phyloP scores from a whole-genome alignment of 768 basidiomycete species.

The Psilocybe azurescens region DNA sequence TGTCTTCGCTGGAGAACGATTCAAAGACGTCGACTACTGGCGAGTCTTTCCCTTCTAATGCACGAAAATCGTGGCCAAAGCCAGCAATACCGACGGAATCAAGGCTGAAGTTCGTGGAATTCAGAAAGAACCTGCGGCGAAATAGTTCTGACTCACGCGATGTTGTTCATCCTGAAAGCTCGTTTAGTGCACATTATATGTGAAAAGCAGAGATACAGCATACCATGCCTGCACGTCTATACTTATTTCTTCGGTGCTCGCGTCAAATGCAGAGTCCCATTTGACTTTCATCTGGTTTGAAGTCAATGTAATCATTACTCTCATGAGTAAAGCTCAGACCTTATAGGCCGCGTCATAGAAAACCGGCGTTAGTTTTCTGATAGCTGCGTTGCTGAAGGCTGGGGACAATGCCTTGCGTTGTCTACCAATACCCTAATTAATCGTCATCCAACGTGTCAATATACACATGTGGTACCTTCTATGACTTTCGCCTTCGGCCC shows the following conservation, averaged over 20 bases:
- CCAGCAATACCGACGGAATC: constrained; percentile 65
- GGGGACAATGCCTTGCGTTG: constrained; percentile 57
- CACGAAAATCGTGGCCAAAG: constrained; percentile 61
- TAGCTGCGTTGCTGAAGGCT: constrained; percentile 57
- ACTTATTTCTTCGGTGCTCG: constrained; percentile 27
- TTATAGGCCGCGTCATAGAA: constrained; percentile 60
- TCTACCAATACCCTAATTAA: constrained; percentile 17
- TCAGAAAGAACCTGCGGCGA: background rate
- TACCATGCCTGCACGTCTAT: constrained; percentile 58
- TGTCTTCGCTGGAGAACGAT: constrained; percentile 32
- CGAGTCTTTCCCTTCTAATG: constrained; percentile 52
- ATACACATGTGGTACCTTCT: constrained; percentile 35
- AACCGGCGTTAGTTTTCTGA: constrained; percentile 48
- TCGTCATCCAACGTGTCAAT: background rate
- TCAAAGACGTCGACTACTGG: constrained; percentile 47
- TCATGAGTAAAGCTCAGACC: constrained; percentile 28
- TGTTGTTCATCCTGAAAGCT: constrained; percentile 45
- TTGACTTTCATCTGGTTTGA: constrained; percentile 35
- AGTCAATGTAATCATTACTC: no score
- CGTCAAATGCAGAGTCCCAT: constrained; percentile 36
- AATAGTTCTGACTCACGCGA: constrained; percentile 37
- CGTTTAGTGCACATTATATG: background rate
- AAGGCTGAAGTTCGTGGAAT: constrained; percentile 37
- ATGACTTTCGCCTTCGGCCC: constrained; percentile 52
- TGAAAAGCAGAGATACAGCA: constrained; percentile 3